A percentile compares a stretch with the other conserved stretches of the same genome.
phyloP scores from a whole-genome alignment of 768 basidiomycete species.

The Gloeopeniophorella convolvens region DNA sequence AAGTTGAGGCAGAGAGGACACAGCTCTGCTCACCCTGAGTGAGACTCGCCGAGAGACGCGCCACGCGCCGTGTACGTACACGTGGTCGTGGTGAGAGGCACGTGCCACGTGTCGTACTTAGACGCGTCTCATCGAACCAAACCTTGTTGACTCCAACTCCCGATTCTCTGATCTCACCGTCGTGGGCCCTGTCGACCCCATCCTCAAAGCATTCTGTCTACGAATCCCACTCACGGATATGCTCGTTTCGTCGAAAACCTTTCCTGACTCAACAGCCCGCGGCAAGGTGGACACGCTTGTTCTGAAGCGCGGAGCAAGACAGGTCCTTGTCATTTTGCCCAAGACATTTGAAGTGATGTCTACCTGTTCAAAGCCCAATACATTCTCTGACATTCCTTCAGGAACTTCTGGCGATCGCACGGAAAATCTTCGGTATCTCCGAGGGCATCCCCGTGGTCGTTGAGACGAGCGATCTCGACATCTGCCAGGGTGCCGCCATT shows the following conservation, averaged over 20 bases:
- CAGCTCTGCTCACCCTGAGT: no score
- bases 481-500: constrained; percentile 11
- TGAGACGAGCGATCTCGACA: constrained; percentile 14
- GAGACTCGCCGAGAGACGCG: no score
- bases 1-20: no score
- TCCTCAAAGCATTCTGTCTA: background rate
- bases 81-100: no score
- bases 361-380: background rate
- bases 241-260: constrained; percentile 9
- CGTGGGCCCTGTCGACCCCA: background rate
- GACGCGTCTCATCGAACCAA: no score
- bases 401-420: constrained; percentile 5
- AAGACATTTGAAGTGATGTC: background rate
- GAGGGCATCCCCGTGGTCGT: background rate
- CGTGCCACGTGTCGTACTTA: no score
- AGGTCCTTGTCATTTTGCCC: constrained; percentile 11
- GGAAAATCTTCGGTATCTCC: background rate
- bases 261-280: background rate
- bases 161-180: background rate
- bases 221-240: background rate
- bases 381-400: background rate
- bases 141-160: no score
- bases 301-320: background rate
- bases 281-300: constrained; percentile 1
- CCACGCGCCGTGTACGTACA: no score